These are phyloP conservation scores for Boletus bicolor DNA, from an alignment of 768 basidiomycete genomes.

Conservation along the genomic window DNA sequence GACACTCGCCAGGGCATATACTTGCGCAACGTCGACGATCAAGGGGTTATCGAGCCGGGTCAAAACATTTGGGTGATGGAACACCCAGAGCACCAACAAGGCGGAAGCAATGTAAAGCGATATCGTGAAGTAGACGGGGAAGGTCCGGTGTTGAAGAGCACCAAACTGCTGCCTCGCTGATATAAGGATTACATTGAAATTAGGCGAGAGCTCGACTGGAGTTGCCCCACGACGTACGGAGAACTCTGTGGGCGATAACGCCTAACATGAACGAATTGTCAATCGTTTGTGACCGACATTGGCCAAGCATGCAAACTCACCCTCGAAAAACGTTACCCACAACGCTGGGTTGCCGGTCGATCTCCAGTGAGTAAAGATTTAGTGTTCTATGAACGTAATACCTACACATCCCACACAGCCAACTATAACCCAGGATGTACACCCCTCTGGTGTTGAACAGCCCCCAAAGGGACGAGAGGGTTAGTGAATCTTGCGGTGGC, in stretches of 20 bases:
- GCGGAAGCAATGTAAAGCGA: conserved; percentile 53
- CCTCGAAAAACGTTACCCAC: conserved; percentile 71
- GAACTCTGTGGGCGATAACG: conserved; percentile 54
- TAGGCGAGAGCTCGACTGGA: background rate
- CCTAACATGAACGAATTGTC: conserved; percentile 34
- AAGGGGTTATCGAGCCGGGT: conserved; percentile 44
- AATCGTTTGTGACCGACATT: background rate
- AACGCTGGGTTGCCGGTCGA: conserved; percentile 28
- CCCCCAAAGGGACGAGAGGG: background rate
- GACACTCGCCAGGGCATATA: conserved; percentile 50
- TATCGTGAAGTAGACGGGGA: conserved; percentile 70
- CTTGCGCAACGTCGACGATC: conserved; percentile 62
- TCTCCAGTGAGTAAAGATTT: background rate
- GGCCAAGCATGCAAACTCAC: conserved; percentile 20
- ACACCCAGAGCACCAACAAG: conserved; percentile 57
- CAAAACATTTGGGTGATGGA: conserved; percentile 54
- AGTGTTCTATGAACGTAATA: background rate
- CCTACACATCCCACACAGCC: conserved; percentile 71
- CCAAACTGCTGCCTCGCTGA: conserved; percentile 71
- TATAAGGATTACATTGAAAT: background rate
- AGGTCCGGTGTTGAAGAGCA: conserved; percentile 67
- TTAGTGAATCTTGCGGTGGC: background rate
- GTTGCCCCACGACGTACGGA: conserved; percentile 42
- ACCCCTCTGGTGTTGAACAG: conserved; percentile 27
- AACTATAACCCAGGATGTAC: conserved; percentile 57